Evolutionary conservation across 2,329 filamentous ascomycete species (phyloP).

Genomic region (Trichoderma citrinoviride): DNA sequence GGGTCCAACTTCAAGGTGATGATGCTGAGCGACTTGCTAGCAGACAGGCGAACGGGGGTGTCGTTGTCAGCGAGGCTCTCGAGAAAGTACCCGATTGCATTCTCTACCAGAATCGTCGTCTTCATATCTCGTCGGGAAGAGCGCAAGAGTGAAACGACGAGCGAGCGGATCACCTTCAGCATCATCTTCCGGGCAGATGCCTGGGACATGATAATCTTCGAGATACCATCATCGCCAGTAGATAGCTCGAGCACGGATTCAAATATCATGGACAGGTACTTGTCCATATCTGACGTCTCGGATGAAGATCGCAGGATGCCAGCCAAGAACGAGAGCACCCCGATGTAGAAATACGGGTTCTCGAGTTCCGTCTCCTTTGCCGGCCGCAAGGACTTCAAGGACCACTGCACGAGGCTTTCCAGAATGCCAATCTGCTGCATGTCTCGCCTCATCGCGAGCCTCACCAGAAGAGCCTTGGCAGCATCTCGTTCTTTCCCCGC

Average conservation of each 20-base stretch:
- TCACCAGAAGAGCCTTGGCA: slow-evolving; percentile 77
- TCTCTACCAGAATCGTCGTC: slow-evolving; percentile 64
- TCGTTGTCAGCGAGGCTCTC: slow-evolving; percentile 80
- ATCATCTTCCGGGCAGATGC: slow-evolving; percentile 78
- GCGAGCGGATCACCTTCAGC: slow-evolving; percentile 79
- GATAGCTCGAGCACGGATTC: slow-evolving; percentile 59
- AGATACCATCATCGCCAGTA: slow-evolving; percentile 47
- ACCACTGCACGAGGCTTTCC: slow-evolving; percentile 66
- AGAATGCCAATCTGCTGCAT: slow-evolving; percentile 79
- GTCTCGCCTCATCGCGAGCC: slow-evolving; percentile 78
- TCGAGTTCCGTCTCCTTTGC: slow-evolving; percentile 35
- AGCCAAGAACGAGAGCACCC: slow-evolving; percentile 74
- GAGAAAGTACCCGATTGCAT: slow-evolving; percentile 77
- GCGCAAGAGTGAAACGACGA: slow-evolving; percentile 64
- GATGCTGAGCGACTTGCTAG: slow-evolving; percentile 88
- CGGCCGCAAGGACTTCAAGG: slow-evolving; percentile 58
- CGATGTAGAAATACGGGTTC: slow-evolving; percentile 73
- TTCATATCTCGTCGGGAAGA: slow-evolving; percentile 43
- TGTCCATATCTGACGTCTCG: slow-evolving; percentile 71
- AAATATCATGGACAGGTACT: slow-evolving; percentile 65
- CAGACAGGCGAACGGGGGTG: slow-evolving; percentile 83
- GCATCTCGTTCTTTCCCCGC: slow-evolving; percentile 87
- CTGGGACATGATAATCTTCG: slow-evolving; percentile 61
- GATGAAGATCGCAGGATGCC: slow-evolving; percentile 67
- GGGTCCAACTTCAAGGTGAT: slow-evolving; percentile 76